Base-by-base conservation (phyloP, 139 green algal genomes). In the Tetradesmus lagerheimii region DNA sequence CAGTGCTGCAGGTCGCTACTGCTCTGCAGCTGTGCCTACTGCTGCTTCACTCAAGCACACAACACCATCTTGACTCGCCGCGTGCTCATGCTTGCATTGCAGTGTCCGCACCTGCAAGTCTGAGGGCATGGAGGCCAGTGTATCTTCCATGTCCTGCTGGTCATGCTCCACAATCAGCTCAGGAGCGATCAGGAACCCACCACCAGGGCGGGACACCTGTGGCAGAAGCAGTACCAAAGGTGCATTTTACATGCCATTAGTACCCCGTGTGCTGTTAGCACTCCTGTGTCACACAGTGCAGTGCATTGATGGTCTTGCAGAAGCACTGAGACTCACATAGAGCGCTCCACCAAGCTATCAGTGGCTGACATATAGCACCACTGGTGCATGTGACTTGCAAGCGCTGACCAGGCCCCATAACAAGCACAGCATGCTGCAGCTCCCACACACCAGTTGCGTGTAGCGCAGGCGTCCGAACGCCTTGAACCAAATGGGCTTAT, bases 401-500 rank as follows among this genome's bases (percentile, higher is more conserved):
- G 20, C 57, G 8, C 20, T 1, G 8, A 71, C 57, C 57, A 57
- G 11, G 11, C 11, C 45, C 45, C 45, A 57, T 9, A 9, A 57
- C 45, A 57, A n/a, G n/a, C n/a, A n/a, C 57, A 9, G 3, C 71
- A 79, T 38, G 29, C 71, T 81, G 18, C 16, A n/a, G 11, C 12
- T 2, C 16, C 25, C 11, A 23, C 86, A 27, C 62, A 90, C 86
- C 86, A 90, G 76, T 37, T 77, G 76, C 1, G 87, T 82, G 38
- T 71, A 91, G n/a, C 77, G 66, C 25, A 64, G 29, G 16, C 41
- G 38, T 2, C 87, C 87, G 47, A 91, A 87, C 11, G 87, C 87
- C 78, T 86, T 91, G 78, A 91, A 87, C 78, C 57, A 87, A 14
- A 91, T 25, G 23, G 87, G 77, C 78, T 91, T 91, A 78, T 91